Conservation (phyloP, 257 asterid genomes). For the Forsythia suspensa region DNA sequence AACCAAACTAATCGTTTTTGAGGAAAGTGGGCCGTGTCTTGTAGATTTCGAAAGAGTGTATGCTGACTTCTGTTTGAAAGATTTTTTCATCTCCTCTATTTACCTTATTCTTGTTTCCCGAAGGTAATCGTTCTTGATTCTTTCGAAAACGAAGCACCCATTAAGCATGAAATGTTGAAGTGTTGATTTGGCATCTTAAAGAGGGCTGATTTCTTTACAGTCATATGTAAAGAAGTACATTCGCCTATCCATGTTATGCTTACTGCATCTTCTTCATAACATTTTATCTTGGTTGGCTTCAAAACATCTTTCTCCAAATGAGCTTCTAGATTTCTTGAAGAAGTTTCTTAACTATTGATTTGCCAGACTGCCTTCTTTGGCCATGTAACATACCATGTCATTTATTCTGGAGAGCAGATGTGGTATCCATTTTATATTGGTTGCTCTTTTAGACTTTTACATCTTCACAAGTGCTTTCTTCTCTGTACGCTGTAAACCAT, state of each 20-base stretch:
- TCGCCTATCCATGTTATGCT: not conserved
- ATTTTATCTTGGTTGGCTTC: conserved; percentile 13
- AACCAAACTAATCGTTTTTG: no score
- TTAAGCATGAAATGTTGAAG: not conserved
- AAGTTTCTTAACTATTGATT: not conserved
- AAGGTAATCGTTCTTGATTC: not conserved
- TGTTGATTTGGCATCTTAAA: not conserved
- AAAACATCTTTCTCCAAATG: conserved; percentile 9
- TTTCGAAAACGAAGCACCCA: not conserved
- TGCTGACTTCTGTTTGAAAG: not conserved
- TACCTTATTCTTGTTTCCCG: not conserved
- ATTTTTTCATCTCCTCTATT: no score
- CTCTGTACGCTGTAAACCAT: conserved; percentile 11
- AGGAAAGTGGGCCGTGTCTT: not conserved
- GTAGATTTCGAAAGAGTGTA: not conserved
- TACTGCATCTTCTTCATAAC: not conserved
- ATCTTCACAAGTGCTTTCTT: conserved; percentile 3
- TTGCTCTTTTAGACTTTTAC: not conserved
- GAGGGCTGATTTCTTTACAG: not conserved
- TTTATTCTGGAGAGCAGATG: conserved; percentile 3
- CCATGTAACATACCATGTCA: conserved; percentile 1
- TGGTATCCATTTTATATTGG: conserved; percentile 8
- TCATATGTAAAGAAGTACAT: not conserved
- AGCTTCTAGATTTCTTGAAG: conserved; percentile 13
- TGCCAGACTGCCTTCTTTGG: conserved; percentile 7